Base-by-base conservation (phyloP, 768 basidiomycete genomes). In the Boletus sp. region DNA sequence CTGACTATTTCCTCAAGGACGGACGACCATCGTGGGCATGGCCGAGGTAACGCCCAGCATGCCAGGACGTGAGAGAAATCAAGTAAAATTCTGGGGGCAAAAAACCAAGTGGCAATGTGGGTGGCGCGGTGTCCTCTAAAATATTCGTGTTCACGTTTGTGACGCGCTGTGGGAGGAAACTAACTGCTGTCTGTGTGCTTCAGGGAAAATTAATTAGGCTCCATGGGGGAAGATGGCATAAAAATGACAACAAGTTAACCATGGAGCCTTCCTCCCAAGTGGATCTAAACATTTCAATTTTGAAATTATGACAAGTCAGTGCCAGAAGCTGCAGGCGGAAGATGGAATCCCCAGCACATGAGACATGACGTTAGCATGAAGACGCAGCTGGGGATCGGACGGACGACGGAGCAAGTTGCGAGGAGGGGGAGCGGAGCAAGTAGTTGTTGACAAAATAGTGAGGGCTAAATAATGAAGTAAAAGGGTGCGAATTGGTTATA, bases 31-130 rank as follows among this genome's bases (percentile, higher is more conserved):
- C 63, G 51, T 60, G 60, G 57, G 48, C 53, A 58, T 47, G 41
- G 41, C 46, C 42, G 41, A 58, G 53, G 55, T 44, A 51, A 47
- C 54, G 46, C 48, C 37, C 46, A 53, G 47, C 47, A 68, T 15
- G 43, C 52, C 43, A 29, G 33, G 34, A 60, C 57, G 64, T 66
- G 62, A 53, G 63, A 65, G 51, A 58, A 67, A 51, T 37, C 44
- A 38, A 17, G 34, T 41, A 40, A 40, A 50, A 50, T 53, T 53
- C 44, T 40, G 37, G 32, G 27, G 25, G 25, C 10, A 44, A 56
- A 35, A 40, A 8, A 35, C 4, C 42, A 6, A 27, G 43, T 47
- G 41, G 33, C 32, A 30, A 56, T 21, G 25, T 11, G n/a, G 47
- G 30, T 40, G 53, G 46, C 19, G 21, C 27, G 39, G n/a, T 57